phyloP scores from a whole-genome alignment of 73 alveolate species.

The Paramecium sonneborni region DNA sequence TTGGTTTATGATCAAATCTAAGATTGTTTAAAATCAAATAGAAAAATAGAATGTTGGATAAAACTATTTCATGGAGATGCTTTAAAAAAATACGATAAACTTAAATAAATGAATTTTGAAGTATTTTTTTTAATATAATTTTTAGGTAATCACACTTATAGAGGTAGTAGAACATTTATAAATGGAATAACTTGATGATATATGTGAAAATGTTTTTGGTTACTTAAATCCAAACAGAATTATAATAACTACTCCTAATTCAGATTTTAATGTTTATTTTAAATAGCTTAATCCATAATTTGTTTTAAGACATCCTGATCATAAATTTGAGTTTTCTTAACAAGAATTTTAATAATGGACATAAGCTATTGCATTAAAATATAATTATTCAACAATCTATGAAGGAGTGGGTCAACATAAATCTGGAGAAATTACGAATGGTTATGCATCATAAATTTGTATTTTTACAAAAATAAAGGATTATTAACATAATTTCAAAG shows the following conservation, averaged over 20 bases:
- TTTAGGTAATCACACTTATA: not conserved
- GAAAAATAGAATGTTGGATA: not conserved
- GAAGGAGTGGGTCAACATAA: slow-evolving; percentile 46
- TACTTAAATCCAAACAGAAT: not conserved
- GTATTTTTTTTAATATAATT: not conserved
- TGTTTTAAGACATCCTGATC: slow-evolving; percentile 23
- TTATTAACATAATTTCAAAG: not conserved
- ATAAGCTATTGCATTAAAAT: not conserved
- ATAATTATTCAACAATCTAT: not conserved
- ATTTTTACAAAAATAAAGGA: not conserved
- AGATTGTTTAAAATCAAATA: not conserved
- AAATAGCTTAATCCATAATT: not conserved
- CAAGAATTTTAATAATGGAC: not conserved
- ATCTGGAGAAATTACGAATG: not conserved
- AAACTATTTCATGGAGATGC: slow-evolving; percentile 23
- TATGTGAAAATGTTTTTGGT: slow-evolving; percentile 57
- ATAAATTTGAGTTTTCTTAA: slow-evolving; percentile 15
- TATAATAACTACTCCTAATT: slow-evolving; percentile 42
- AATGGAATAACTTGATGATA: not conserved
- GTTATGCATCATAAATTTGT: slow-evolving; percentile 1
- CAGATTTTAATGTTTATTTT: slow-evolving; percentile 38
- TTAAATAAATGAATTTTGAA: not conserved
- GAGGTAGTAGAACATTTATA: slow-evolving; percentile 38
- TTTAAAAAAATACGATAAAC: not conserved
- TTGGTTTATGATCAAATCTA: not conserved